Conservation (phyloP, 2,329 filamentous ascomycete species). For the Akanthomyces dipterigenus region DNA sequence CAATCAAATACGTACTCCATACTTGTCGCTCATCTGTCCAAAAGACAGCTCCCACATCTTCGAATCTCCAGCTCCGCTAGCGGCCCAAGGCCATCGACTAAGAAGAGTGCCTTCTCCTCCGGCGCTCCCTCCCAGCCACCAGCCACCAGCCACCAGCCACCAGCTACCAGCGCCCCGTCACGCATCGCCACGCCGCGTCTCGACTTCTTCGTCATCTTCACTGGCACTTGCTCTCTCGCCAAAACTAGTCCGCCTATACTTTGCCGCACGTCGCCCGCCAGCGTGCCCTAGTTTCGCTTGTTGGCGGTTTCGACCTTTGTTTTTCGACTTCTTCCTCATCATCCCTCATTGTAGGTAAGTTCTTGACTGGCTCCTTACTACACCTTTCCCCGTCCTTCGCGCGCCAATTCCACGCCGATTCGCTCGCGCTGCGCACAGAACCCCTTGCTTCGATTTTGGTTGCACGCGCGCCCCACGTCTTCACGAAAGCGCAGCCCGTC, state of each 20-base stretch:
- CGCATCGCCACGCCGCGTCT: slow-evolving; percentile 1
- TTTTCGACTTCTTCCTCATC: neutral
- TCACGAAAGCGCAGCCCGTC: slow-evolving; percentile 6
- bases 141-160: slow-evolving; percentile 3
- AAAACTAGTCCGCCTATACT: neutral
- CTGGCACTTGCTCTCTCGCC: slow-evolving; percentile 2
- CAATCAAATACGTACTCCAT: neutral
- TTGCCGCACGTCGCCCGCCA: neutral
- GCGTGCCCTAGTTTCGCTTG: neutral
- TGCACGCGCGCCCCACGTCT: slow-evolving; percentile 8
- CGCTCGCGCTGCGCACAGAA: neutral
- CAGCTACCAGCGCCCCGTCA: slow-evolving; percentile 2
- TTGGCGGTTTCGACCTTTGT: neutral
- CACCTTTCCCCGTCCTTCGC: neutral
- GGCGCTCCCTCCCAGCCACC: neutral
- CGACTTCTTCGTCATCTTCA: neutral
- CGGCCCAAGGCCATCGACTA: neutral
- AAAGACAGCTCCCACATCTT: neutral
- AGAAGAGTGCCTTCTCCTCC: neutral
- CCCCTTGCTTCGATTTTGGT: neutral
- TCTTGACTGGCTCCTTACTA: neutral
- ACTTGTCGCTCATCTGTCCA: neutral
- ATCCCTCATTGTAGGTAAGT: slow-evolving; percentile 1
- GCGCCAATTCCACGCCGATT: neutral
- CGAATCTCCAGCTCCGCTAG: neutral